Conservation (phyloP, 805 yeast species). For the Candida alai region DNA sequence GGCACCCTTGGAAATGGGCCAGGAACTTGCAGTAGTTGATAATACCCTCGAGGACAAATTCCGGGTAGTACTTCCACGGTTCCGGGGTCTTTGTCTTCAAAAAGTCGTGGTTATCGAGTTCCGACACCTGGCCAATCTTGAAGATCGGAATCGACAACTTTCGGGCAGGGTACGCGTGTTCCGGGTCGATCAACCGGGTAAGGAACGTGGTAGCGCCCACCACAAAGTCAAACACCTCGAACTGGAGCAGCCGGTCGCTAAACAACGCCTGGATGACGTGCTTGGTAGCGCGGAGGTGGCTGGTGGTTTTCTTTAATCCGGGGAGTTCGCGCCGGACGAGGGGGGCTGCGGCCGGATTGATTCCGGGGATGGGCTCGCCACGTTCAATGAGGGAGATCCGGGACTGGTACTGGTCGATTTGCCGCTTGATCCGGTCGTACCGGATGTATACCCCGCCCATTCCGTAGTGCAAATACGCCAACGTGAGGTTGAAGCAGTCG, state of each 20-base stretch:
- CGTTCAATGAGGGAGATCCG: slow-evolving; percentile 45
- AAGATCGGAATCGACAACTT: slow-evolving; percentile 50
- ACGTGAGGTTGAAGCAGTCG: slow-evolving; percentile 77
- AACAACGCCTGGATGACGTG: slow-evolving; percentile 64
- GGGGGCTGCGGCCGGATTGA: slow-evolving; percentile 22
- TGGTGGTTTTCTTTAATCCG: slow-evolving; percentile 36
- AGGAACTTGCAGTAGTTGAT: slow-evolving; percentile 67
- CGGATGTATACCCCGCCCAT: slow-evolving; percentile 68
- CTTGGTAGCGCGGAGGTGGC: slow-evolving; percentile 39
- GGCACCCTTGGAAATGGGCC: slow-evolving; percentile 51
- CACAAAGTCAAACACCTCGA: slow-evolving; percentile 70
- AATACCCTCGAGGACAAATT: slow-evolving; percentile 77
- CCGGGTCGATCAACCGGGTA: slow-evolving; percentile 68
- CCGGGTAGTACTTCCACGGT: slow-evolving; percentile 84
- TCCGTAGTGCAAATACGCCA: slow-evolving; percentile 83
- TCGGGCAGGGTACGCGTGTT: slow-evolving; percentile 54
- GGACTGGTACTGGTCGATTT: slow-evolving; percentile 46
- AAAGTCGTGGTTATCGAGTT: slow-evolving; percentile 72
- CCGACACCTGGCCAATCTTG: slow-evolving; percentile 57
- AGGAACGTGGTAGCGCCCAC: slow-evolving; percentile 74
- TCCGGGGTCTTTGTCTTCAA: slow-evolving; percentile 60
- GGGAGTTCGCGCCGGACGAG: slow-evolving; percentile 42
- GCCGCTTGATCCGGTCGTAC: slow-evolving; percentile 50
- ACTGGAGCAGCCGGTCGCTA: slow-evolving; percentile 51
- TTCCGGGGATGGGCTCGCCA: slow-evolving; percentile 21